Evolutionary conservation across 257 asterid genomes (phyloP).

Genomic region (Fraxinus pennsylvanica): DNA sequence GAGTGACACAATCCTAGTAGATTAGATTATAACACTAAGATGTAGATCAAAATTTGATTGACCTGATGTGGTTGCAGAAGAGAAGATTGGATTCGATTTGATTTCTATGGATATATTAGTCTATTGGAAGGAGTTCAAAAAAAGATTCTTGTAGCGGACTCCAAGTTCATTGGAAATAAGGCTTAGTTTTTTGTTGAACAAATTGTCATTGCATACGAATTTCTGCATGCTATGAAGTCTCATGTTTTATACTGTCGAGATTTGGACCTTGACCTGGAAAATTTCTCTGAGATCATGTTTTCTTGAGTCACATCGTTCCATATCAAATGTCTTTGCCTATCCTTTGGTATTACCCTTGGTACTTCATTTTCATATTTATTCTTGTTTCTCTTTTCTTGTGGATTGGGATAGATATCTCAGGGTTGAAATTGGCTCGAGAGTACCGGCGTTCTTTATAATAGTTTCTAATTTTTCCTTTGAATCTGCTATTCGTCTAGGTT

Average conservation of each 20-base stretch:
- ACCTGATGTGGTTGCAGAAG: background rate
- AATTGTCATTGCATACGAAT: too few relatives aligned
- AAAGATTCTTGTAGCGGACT: background rate
- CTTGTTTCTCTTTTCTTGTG: background rate
- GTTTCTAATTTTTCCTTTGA: background rate
- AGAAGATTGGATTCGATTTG: background rate
- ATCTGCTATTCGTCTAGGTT: conserved; percentile 47
- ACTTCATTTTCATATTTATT: background rate
- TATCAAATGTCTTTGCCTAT: background rate
- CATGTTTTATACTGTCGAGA: background rate
- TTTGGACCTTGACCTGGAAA: background rate
- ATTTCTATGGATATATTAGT: background rate
- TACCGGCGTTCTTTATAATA: background rate
- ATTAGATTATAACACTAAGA: background rate
- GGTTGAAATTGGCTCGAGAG: background rate
- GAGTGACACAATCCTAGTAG: background rate
- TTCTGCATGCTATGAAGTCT: background rate
- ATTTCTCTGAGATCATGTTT: too few relatives aligned
- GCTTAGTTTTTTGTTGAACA: background rate
- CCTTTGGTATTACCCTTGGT: background rate
- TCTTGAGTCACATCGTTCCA: background rate
- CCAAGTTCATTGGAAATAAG: background rate
- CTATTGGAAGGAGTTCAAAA: background rate
- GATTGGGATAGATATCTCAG: background rate
- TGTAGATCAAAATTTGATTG: background rate